Evolutionary conservation across 2,329 filamentous ascomycete genomes (phyloP), one percentile per base, ranked within the genome.

Genomic region (Dactylella cylindrospora): DNA sequence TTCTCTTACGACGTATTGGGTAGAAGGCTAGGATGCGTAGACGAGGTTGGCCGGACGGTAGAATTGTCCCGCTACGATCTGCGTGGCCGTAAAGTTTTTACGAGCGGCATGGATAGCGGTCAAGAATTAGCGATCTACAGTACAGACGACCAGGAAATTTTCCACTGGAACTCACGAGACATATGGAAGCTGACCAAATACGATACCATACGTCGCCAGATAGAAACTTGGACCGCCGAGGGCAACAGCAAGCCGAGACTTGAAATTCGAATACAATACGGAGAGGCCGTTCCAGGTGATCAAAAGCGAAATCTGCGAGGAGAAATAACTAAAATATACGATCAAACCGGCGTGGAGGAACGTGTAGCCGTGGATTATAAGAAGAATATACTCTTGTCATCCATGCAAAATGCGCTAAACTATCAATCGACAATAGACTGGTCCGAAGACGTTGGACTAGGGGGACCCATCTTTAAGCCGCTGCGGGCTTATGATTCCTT

Each of bases 361-460:
- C 25, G 13, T 41, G 45, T 5, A 7, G 10, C 7, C 12, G 65
- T 38, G 19, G 65, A 66, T 35, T 65, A 65, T 39, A 65, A 65
- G 31, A 60, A 60, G 1, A 65, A 66, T 23, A 25, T 36, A 7
- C 15, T 62, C n/a, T 12, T 9, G 2, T 31, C 23, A 5, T 9
- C 25, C 9, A 38, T 4, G 15, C 6, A 9, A 5, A 20, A 53
- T 5, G 23, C 45, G 1, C 19, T 20, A 7, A 29, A 60, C n/a
- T 60, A 49, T 9, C 46, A 28, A 25, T 19, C 12, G 0, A 13
- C 20, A 8, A 22, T 52, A 7, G 39, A 65, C 25, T 60, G 45
- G 60, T 13, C n/a, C n/a, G 17, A 3, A 7, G 2, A 3, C 3
- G n/a, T 29, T 7, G 22, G 5, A 15, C n/a, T n/a, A n/a, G n/a